Evolutionary conservation across 257 asterid genomes (phyloP), one percentile per base, ranked within the genome.

Genomic region (Capsicum rhomboideum): DNA sequence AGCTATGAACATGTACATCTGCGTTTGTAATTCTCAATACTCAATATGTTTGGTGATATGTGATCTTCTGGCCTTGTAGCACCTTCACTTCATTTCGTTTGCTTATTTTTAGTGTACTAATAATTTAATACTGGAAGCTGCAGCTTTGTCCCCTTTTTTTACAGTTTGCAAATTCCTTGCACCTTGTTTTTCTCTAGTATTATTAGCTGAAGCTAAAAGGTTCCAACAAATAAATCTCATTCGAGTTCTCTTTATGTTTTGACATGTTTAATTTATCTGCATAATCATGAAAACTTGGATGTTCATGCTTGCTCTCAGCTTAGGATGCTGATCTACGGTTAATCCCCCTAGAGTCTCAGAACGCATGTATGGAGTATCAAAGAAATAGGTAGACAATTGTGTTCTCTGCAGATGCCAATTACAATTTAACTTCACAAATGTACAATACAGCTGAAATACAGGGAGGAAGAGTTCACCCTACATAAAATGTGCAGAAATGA

Each of bases 1-100:
- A 84, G 90, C 59, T 50, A 16, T 75, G 81, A 75, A 8, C 44
- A 49, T 75, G 81, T 75, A 50, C 63, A 49, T 75, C 81, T 49
- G 42, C 63, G 0, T 4, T 49, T 75, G 23, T 75, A 14, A 61
- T 16, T 23, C 17, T 75, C 42, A 0, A 23, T 75, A 26, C 17
- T 75, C 61, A 0, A 23, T 75, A 26, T 26, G 17, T 46, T 23
- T 50, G 44, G 42, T 75, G 61, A 75, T 49, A 44, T 23, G 80
- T 72, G 49, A 23, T 49, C 81, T 44, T 21, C 23, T 44, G 26
- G 26, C 40, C 80, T 49, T 75, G 61, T 75, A 26, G 44, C 59
- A 75, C 42, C 42, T 50, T 75, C 26, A 49, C 55, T 42, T 9
- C 31, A 6, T 49, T 23, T 75, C 42, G 16, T 74, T 23, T 14